phyloP scores from a whole-genome alignment of 108 stramenopile species.

The Skeletonema costatum region DNA sequence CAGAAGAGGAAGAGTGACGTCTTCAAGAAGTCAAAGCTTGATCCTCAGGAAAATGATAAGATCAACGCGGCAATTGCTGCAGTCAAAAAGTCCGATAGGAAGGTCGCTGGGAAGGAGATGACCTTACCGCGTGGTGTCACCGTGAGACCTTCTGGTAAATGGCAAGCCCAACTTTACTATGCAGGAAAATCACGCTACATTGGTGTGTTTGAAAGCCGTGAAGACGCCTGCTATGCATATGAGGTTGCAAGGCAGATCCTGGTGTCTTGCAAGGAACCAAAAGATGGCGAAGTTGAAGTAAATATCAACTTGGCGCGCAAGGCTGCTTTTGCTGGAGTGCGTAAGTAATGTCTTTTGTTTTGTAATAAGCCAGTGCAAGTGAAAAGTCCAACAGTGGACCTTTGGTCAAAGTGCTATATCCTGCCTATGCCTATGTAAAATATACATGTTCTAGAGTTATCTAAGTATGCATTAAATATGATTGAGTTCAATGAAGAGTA shows the following conservation, averaged over 20 bases:
- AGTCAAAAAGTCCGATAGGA: constrained; percentile 7
- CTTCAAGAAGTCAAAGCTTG: background rate
- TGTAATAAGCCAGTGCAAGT: background rate
- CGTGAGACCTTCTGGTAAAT: constrained; percentile 81
- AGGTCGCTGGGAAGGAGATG: constrained; percentile 66
- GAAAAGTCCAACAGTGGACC: background rate
- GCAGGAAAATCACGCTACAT: constrained; percentile 80
- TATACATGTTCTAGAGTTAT: background rate
- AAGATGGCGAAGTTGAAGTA: constrained; percentile 63
- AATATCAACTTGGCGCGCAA: constrained; percentile 78
- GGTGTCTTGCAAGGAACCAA: constrained; percentile 1
- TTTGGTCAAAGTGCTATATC: background rate
- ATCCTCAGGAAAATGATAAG: background rate
- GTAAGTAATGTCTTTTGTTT: background rate
- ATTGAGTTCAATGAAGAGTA: background rate
- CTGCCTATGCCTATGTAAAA: background rate
- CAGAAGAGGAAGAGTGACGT: background rate
- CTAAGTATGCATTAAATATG: background rate
- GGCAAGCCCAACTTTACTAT: constrained; percentile 84
- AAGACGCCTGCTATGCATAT: constrained; percentile 77
- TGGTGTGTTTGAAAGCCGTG: constrained; percentile 79
- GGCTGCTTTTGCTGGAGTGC: constrained; percentile 85
- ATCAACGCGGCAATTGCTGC: background rate
- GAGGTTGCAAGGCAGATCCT: constrained; percentile 71
- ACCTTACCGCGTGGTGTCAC: constrained; percentile 72